A percentile compares a stretch with the other conserved stretches of the same genome.
These are phyloP conservation scores for Chlorella sp. DNA, from an alignment of 139 green algal species.

Conservation along the genomic window DNA sequence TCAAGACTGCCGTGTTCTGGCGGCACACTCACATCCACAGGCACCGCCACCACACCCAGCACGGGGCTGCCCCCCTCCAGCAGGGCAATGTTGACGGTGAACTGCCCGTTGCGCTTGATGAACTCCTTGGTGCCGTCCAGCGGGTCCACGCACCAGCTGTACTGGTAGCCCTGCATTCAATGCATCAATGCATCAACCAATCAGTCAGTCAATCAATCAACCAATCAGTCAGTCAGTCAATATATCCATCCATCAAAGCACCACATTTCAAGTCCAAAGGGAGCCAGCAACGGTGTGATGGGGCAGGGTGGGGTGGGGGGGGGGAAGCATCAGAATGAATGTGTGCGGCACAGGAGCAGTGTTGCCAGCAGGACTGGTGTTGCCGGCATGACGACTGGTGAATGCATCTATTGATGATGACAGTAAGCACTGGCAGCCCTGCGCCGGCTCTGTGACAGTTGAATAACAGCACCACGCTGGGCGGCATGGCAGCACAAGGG, in stretches of 20 bases:
- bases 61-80: conserved; percentile 64
- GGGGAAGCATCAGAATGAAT: not conserved
- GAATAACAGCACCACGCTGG: too few species aligned
- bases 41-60: conserved; percentile 88
- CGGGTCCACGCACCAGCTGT: conserved; percentile 87
- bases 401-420: not conserved
- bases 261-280: too few species aligned
- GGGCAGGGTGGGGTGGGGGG: not conserved
- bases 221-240: too few species aligned
- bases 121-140: conserved; percentile 95
- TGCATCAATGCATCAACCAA: not conserved
- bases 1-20: too few species aligned
- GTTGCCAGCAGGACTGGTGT: not conserved
- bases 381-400: too few species aligned
- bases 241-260: too few species aligned
- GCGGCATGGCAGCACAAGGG: too few species aligned
- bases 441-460: too few species aligned
- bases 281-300: too few species aligned
- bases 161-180: conserved; percentile 66
- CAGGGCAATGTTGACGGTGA: conserved; percentile 93
- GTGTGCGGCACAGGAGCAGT: too few species aligned
- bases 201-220: too few species aligned
- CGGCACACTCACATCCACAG: conserved; percentile 51
- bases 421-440: not conserved
- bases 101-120: conserved; percentile 90